A percentile compares a stretch with the other conserved stretches of the same genome.
Evolutionary conservation across 2,329 filamentous ascomycete species (phyloP).

Genomic region (Pestalotiopsis sp.): DNA sequence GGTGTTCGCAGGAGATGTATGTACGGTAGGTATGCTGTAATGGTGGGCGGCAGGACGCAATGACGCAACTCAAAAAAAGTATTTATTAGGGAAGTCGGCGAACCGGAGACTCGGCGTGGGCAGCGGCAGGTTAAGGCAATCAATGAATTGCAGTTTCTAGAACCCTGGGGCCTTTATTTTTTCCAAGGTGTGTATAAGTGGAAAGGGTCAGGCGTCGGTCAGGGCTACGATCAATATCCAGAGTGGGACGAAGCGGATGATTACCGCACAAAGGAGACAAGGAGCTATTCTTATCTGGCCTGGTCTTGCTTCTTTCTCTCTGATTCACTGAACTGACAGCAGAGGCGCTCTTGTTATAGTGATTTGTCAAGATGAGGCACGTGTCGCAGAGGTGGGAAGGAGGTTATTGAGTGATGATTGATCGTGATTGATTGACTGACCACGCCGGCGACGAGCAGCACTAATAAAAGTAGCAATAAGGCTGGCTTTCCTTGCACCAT

Average conservation of each 20-base stretch:
- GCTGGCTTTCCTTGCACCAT: background rate
- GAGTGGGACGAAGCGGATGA: background rate
- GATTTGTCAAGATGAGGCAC: conserved; percentile 1
- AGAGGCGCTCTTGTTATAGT: background rate
- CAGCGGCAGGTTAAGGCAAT: background rate
- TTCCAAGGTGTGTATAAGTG: background rate
- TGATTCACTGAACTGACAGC: background rate
- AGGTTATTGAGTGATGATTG: background rate
- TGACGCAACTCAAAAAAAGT: background rate
- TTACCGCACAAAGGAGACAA: background rate
- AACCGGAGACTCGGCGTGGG: background rate
- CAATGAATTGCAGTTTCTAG: background rate
- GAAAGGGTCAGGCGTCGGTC: background rate
- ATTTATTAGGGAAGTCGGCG: background rate
- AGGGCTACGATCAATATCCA: background rate
- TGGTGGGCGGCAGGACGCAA: background rate
- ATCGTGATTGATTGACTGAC: background rate
- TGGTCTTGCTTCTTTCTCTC: background rate
- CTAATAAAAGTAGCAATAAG: background rate
- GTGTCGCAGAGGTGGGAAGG: background rate
- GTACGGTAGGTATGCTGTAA: background rate
- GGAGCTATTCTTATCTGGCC: background rate
- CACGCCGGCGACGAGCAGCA: background rate
- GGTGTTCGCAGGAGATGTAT: background rate
- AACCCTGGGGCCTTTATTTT: background rate